These are phyloP conservation scores for Oldenlandia corymbosa DNA, from an alignment of 257 asterid genomes.

Conservation along the genomic window DNA sequence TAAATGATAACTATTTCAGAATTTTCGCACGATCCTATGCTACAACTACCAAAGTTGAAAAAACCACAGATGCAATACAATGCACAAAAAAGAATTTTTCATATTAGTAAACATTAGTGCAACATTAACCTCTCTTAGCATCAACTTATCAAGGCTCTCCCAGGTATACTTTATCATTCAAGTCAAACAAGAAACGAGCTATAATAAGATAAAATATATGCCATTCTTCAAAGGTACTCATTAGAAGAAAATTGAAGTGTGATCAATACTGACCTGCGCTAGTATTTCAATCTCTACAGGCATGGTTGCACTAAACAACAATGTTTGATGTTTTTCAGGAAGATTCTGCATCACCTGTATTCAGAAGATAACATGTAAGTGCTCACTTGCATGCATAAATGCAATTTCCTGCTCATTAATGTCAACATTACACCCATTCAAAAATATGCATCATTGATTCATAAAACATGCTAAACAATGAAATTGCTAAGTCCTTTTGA, in stretches of 20 bases:
- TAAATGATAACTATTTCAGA: neutral
- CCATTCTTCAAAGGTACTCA: neutral
- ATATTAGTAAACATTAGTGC: neutral
- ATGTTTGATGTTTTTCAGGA: conserved; percentile 73
- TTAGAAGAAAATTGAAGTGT: neutral
- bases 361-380: conserved; percentile 14
- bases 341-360: conserved; percentile 79
- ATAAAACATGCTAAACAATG: neutral
- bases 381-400: neutral
- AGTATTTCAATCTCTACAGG: conserved; percentile 86
- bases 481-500: neutral
- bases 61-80: neutral
- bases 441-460: no score
- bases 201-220: neutral
- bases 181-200: neutral
- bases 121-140: neutral
- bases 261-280: conserved; percentile 52
- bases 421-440: no score
- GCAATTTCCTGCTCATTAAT: no score
- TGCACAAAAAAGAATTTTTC: neutral
- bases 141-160: neutral
- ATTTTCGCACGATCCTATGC: no score
- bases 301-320: conserved; percentile 93
- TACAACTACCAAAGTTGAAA: no score
- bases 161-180: neutral